phyloP scores from a whole-genome alignment of 1,284 basidiomycete species.

The Cryptococcus depauperatus region DNA sequence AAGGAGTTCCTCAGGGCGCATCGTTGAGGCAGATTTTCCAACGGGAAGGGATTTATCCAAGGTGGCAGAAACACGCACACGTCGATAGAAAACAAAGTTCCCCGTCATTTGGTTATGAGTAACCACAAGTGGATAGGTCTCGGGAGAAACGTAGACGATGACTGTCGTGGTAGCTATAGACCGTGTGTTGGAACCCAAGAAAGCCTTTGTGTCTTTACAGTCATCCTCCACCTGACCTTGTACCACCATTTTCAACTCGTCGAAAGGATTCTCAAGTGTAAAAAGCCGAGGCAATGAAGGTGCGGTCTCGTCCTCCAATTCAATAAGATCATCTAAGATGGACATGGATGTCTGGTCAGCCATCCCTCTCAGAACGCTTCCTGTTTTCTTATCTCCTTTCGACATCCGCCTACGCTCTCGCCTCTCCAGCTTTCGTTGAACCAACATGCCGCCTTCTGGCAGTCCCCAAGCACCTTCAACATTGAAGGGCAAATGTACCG shows the following conservation, averaged over 20 bases:
- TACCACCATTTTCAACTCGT: slow-evolving; percentile 60
- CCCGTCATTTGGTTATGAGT: slow-evolving; percentile 20
- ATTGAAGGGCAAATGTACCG: slow-evolving; percentile 72
- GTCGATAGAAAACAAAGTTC: slow-evolving; percentile 34
- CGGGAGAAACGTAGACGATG: slow-evolving; percentile 22
- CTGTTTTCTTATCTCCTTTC: slow-evolving; percentile 6
- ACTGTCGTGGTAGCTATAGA: slow-evolving; percentile 9
- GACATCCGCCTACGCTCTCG: slow-evolving; percentile 17
- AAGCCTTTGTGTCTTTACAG: slow-evolving; percentile 1
- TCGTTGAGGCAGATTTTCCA: neutral
- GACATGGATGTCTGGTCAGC: slow-evolving; percentile 24
- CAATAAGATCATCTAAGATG: slow-evolving; percentile 53
- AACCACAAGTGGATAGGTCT: slow-evolving; percentile 31
- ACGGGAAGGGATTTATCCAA: slow-evolving; percentile 6
- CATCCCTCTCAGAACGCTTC: slow-evolving; percentile 14
- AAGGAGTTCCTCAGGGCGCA: slow-evolving; percentile 29
- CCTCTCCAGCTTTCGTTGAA: slow-evolving; percentile 56
- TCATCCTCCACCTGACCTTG: slow-evolving; percentile 20
- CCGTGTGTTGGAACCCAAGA: slow-evolving; percentile 14
- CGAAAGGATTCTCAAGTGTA: slow-evolving; percentile 63
- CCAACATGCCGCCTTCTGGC: slow-evolving; percentile 41
- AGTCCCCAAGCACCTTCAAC: slow-evolving; percentile 71
- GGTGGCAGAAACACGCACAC: slow-evolving; percentile 9
- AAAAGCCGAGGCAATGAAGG: slow-evolving; percentile 66
- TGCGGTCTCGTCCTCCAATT: slow-evolving; percentile 56